phyloP scores from a whole-genome alignment of 2,329 filamentous ascomycete genomes.

The Daldinia eschscholtzii region DNA sequence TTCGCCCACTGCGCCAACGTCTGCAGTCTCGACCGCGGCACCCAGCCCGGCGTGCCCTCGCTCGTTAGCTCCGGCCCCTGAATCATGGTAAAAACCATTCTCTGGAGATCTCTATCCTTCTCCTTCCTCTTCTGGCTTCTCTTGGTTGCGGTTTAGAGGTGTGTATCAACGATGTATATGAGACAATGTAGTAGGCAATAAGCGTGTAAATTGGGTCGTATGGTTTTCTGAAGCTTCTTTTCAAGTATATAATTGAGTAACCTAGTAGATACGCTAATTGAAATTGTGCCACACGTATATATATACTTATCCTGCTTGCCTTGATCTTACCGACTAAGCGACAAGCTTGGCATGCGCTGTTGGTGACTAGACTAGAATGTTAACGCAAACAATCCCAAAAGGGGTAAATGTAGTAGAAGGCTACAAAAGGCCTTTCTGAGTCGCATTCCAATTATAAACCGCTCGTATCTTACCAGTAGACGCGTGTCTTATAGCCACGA shows the following conservation, averaged over 20 bases:
- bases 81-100: neutral
- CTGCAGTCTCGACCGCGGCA: slow-evolving; percentile 51
- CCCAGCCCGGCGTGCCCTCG: slow-evolving; percentile 12
- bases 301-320: too few species aligned
- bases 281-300: slow-evolving; percentile 7
- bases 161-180: neutral
- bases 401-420: neutral
- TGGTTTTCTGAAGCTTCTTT: neutral
- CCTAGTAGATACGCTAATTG: neutral
- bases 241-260: slow-evolving; percentile 25
- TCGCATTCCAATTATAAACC: neutral
- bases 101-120: neutral
- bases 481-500: too few species aligned
- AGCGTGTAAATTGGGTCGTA: neutral
- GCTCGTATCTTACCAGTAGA: neutral
- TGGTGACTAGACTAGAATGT: slow-evolving; percentile 11
- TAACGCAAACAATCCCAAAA: neutral
- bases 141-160: neutral
- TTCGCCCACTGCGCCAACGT: slow-evolving; percentile 47
- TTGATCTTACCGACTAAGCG: neutral
- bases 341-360: neutral
- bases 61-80: slow-evolving; percentile 45
- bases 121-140: slow-evolving; percentile 1
- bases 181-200: neutral
- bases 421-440: neutral